Evolutionary conservation across 2,329 filamentous ascomycete genomes (phyloP).

Genomic region (Beauveria brongniartii): DNA sequence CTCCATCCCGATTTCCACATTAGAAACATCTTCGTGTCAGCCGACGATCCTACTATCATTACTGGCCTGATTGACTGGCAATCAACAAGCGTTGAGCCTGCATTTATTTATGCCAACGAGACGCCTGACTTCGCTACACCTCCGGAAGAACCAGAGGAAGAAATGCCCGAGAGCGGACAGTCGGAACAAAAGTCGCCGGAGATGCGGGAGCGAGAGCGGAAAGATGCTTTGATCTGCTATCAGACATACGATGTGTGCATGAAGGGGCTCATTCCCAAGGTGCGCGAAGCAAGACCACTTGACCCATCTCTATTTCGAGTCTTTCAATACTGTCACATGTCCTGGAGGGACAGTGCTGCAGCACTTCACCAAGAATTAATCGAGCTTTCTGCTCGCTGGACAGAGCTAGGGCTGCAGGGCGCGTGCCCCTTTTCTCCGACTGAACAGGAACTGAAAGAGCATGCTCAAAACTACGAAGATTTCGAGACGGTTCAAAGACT

Average conservation of each 20-base stretch:
- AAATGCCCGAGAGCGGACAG: neutral
- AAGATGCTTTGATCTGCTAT: neutral
- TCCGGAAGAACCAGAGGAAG: neutral
- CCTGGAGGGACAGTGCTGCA: neutral
- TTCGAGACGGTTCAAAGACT: neutral
- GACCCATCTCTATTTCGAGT: neutral
- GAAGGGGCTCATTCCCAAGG: neutral
- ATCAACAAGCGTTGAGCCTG: neutral
- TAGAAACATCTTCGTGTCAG: neutral
- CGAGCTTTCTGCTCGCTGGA: neutral
- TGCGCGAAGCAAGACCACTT: neutral
- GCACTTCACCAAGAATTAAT: neutral
- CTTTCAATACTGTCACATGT: neutral
- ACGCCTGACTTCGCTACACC: neutral
- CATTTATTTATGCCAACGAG: neutral
- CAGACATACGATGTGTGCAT: neutral
- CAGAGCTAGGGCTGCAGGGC: neutral
- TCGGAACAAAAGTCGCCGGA: neutral
- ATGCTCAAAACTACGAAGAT: neutral
- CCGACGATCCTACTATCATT: neutral
- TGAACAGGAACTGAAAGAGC: neutral
- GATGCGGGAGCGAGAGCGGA: neutral
- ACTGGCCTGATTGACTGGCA: conserved; percentile 1
- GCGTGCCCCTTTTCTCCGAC: neutral
- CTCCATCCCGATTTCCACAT: neutral